phyloP scores from a whole-genome alignment of 768 basidiomycete species.

The Boletus rufocinnamomeus region DNA sequence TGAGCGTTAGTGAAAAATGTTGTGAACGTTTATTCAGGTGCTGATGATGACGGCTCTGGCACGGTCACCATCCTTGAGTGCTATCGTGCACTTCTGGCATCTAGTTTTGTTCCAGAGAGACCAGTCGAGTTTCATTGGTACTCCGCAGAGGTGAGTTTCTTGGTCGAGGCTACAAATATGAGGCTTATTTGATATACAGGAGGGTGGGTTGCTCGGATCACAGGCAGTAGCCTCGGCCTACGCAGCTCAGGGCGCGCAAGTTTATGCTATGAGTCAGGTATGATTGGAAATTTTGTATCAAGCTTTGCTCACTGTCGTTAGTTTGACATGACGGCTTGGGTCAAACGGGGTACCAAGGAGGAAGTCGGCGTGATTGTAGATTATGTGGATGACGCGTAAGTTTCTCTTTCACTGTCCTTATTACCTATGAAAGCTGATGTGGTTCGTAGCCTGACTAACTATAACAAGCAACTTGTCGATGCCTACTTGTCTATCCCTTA shows the following conservation, averaged over 20 bases:
- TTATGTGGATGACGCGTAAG: constrained; percentile 66
- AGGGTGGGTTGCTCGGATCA: constrained; percentile 84
- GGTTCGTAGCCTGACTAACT: constrained; percentile 64
- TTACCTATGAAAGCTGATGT: constrained; percentile 5
- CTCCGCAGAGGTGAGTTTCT: constrained; percentile 40
- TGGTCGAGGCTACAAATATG: not conserved
- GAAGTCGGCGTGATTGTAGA: constrained; percentile 86
- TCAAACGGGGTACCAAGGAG: constrained; percentile 76
- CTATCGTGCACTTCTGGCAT: constrained; percentile 42
- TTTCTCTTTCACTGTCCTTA: constrained; percentile 30
- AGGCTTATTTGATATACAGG: constrained; percentile 38
- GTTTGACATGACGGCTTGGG: constrained; percentile 96
- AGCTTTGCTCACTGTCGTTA: constrained; percentile 41
- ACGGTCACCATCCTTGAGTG: constrained; percentile 48
- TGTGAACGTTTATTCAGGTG: constrained; percentile 28
- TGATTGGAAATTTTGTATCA: not conserved
- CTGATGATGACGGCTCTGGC: constrained; percentile 49
- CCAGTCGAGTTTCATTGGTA: constrained; percentile 55
- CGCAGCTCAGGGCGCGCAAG: constrained; percentile 33
- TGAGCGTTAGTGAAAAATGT: not conserved
- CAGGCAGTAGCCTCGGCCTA: constrained; percentile 87
- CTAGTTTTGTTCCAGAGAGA: constrained; percentile 42
- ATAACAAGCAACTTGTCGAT: constrained; percentile 75
- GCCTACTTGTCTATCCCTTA: constrained; percentile 83
- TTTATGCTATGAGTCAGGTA: constrained; percentile 39